Evolutionary conservation across 306 rosid genomes (phyloP).

Genomic region (Pyrus betulifolia): DNA sequence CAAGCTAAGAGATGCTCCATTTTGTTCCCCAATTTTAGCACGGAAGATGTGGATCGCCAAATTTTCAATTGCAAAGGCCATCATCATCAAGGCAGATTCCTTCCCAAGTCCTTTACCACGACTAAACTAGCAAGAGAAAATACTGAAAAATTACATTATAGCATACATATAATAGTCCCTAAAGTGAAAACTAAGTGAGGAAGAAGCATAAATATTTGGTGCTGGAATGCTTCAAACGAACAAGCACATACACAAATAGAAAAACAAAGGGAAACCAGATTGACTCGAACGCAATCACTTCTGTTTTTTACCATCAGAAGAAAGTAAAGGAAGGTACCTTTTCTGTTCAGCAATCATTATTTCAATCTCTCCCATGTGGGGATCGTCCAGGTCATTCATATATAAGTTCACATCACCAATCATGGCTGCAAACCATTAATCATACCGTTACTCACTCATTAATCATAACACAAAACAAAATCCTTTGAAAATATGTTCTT

Average conservation of each 20-base stretch:
- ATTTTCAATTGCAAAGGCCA: slow-evolving; percentile 65
- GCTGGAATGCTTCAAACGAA: not conserved
- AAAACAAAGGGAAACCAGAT: not conserved
- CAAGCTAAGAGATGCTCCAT: slow-evolving; percentile 66
- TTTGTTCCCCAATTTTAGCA: slow-evolving; percentile 79
- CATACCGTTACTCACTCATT: slow-evolving; percentile 14
- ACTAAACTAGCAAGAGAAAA: slow-evolving; percentile 57
- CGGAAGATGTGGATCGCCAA: slow-evolving; percentile 55
- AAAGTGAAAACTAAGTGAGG: not conserved
- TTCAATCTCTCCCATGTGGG: slow-evolving; percentile 76
- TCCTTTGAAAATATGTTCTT: not conserved
- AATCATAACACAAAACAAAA: not conserved
- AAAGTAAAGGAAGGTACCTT: slow-evolving; percentile 42
- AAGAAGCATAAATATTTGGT: not conserved
- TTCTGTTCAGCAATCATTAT: slow-evolving; percentile 87
- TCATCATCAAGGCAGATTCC: slow-evolving; percentile 75
- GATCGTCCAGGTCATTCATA: slow-evolving; percentile 70
- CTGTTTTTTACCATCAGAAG: slow-evolving; percentile 7
- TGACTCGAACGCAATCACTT: not conserved
- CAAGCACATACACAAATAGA: not conserved
- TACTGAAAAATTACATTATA: slow-evolving; percentile 8
- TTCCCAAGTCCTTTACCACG: slow-evolving; percentile 83
- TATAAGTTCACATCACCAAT: slow-evolving; percentile 91
- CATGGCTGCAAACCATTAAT: slow-evolving; percentile 53
- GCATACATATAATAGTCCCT: not conserved